Evolutionary conservation across 192 early-diverging fungal species (phyloP).

Genomic region (Linnemannia elongata): DNA sequence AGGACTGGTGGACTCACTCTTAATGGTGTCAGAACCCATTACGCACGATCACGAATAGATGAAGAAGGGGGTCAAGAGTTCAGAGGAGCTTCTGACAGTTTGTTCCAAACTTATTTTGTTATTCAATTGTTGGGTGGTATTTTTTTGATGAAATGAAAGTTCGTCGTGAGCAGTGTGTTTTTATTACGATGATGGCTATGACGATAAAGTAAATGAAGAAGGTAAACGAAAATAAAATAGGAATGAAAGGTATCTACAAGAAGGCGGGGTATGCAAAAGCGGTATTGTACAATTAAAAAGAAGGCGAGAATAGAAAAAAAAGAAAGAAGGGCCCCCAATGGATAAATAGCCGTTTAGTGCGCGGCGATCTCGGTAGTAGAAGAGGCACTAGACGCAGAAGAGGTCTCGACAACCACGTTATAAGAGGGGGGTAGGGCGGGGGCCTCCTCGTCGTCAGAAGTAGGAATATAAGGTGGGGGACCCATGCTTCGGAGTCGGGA

Average conservation of each 20-base stretch:
- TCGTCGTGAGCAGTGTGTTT: neutral
- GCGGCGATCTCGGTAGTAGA: neutral
- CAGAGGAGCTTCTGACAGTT: neutral
- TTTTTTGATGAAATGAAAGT: neutral
- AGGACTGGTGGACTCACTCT: no score
- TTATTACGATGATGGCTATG: neutral
- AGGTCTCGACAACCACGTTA: slow-evolving; percentile 1
- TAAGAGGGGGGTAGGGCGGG: slow-evolving; percentile 23
- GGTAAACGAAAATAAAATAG: neutral
- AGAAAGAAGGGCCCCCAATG: neutral
- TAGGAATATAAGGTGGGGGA: slow-evolving; percentile 19
- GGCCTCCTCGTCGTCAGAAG: neutral
- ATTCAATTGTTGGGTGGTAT: no score
- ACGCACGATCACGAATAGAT: no score
- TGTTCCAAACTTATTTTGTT: neutral
- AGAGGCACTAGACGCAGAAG: neutral
- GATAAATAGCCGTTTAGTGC: neutral
- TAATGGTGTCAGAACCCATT: no score
- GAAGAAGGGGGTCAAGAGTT: no score
- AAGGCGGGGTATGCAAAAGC: neutral
- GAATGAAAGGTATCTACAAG: neutral
- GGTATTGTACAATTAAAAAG: neutral
- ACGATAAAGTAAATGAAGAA: neutral
- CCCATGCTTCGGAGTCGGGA: slow-evolving; percentile 18
- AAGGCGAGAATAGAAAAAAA: neutral